Evolutionary conservation across 2,329 filamentous ascomycete genomes (phyloP).

Genomic region (Fusarium nurragi): DNA sequence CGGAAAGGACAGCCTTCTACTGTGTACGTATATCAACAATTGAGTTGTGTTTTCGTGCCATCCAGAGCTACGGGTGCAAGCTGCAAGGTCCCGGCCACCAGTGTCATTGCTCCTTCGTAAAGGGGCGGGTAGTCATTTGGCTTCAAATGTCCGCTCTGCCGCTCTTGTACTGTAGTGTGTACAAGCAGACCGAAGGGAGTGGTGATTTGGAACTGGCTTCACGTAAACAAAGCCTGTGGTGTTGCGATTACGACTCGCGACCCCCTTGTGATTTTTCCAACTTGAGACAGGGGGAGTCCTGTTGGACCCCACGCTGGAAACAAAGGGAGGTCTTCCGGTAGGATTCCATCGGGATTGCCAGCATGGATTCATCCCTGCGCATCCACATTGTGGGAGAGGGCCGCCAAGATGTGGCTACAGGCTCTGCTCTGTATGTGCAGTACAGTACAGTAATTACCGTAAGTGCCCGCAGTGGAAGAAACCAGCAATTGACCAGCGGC

Average conservation of each 20-base stretch:
- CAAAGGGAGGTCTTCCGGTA: slow-evolving; percentile 36
- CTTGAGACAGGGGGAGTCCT: slow-evolving; percentile 19
- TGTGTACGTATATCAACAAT: background rate
- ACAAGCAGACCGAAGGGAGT: slow-evolving; percentile 30
- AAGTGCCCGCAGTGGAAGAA: too few species aligned
- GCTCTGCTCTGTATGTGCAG: background rate
- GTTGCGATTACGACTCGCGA: slow-evolving; percentile 29
- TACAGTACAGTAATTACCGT: background rate
- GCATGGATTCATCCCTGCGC: slow-evolving; percentile 5
- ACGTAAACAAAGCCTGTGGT: slow-evolving; percentile 27
- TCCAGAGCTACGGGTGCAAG: slow-evolving; percentile 11
- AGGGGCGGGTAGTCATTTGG: slow-evolving; percentile 32
- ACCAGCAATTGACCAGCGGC: background rate
- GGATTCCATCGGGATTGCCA: slow-evolving; percentile 22
- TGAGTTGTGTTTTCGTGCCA: slow-evolving; percentile 15
- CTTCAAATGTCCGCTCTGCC: background rate
- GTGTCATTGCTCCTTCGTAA: slow-evolving; percentile 19
- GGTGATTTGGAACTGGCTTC: slow-evolving; percentile 28
- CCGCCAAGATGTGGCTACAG: slow-evolving; percentile 4
- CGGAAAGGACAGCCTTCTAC: background rate
- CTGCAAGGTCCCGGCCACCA: slow-evolving; percentile 34
- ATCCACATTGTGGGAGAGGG: slow-evolving; percentile 12
- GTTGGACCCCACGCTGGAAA: slow-evolving; percentile 15
- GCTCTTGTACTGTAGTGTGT: background rate
- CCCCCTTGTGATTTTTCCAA: slow-evolving; percentile 16